Evolutionary conservation across 345 rosid genomes (phyloP).

Genomic region (Eucalyptus regnans): DNA sequence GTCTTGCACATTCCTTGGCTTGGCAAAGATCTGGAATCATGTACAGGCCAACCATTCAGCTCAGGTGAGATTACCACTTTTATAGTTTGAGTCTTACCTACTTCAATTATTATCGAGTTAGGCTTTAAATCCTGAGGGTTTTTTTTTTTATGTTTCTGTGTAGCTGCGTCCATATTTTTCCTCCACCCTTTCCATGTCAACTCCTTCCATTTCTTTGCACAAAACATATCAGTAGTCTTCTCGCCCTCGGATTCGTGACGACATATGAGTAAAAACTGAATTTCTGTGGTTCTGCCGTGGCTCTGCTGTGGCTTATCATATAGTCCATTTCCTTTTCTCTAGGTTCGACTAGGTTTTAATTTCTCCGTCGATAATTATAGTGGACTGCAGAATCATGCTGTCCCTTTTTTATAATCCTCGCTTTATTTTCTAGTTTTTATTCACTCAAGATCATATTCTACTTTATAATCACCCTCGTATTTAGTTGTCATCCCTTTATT

Average conservation of each 20-base stretch:
- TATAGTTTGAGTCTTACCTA: background rate
- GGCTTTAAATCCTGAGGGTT: background rate
- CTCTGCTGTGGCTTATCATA: too few relatives aligned
- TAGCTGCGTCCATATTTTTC: background rate
- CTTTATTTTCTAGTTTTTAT: too few relatives aligned
- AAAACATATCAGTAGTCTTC: background rate
- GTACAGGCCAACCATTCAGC: conserved; percentile 72
- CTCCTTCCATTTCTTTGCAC: background rate
- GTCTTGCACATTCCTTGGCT: conserved; percentile 72
- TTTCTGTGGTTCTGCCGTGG: too few relatives aligned
- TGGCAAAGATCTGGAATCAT: conserved; percentile 89
- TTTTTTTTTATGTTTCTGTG: background rate
- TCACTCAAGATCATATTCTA: too few relatives aligned
- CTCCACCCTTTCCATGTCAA: background rate
- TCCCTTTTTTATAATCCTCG: too few relatives aligned
- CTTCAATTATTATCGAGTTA: background rate
- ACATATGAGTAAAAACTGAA: background rate
- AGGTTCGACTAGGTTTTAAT: too few relatives aligned
- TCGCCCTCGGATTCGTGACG: background rate
- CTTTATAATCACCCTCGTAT: too few relatives aligned
- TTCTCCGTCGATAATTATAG: too few relatives aligned
- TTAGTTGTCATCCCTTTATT: too few relatives aligned
- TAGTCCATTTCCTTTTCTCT: too few relatives aligned
- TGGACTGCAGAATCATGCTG: too few relatives aligned
- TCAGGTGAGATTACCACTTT: conserved; percentile 34